Evolutionary conservation across 371 early-diverging fungal species (phyloP).

Genomic region (Saksenaea oblongispora): DNA sequence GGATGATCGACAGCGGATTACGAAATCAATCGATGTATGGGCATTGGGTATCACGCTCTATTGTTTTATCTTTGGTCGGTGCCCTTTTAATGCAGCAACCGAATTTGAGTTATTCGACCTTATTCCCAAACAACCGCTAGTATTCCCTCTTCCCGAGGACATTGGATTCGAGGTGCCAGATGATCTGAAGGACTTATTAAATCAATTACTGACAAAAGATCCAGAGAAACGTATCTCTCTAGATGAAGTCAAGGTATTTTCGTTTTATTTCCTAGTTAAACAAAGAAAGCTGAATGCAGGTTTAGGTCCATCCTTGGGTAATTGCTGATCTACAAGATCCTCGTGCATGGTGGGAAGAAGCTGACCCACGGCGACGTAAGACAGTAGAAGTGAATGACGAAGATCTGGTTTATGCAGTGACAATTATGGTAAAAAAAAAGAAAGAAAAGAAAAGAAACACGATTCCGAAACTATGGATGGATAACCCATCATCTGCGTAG

Average conservation of each 20-base stretch:
- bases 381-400: slow-evolving; percentile 27
- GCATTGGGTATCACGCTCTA: slow-evolving; percentile 99
- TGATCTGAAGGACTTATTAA: slow-evolving; percentile 68
- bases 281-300: background rate
- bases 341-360: slow-evolving; percentile 36
- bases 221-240: slow-evolving; percentile 82
- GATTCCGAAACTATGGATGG: background rate
- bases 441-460: background rate
- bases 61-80: slow-evolving; percentile 93
- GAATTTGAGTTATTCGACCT: slow-evolving; percentile 94
- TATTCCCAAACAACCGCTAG: slow-evolving; percentile 71
- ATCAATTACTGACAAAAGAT: slow-evolving; percentile 80
- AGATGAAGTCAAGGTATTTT: slow-evolving; percentile 76
- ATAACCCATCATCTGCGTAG: background rate
- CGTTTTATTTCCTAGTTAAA: background rate
- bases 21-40: slow-evolving; percentile 97
- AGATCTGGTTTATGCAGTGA: slow-evolving; percentile 25
- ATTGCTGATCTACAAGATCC: slow-evolving; percentile 69
- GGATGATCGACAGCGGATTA: slow-evolving; percentile 55
- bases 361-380: slow-evolving; percentile 38
- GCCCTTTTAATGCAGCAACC: slow-evolving; percentile 97
- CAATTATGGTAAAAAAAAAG: slow-evolving; percentile 32
- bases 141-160: slow-evolving; percentile 30
- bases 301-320: slow-evolving; percentile 86
- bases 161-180: slow-evolving; percentile 28